Percentiles rank a stretch among this genome's conserved stretches.
Conservation (phyloP, 495 filamentous ascomycete genomes). For the Penicillium arizonense region DNA sequence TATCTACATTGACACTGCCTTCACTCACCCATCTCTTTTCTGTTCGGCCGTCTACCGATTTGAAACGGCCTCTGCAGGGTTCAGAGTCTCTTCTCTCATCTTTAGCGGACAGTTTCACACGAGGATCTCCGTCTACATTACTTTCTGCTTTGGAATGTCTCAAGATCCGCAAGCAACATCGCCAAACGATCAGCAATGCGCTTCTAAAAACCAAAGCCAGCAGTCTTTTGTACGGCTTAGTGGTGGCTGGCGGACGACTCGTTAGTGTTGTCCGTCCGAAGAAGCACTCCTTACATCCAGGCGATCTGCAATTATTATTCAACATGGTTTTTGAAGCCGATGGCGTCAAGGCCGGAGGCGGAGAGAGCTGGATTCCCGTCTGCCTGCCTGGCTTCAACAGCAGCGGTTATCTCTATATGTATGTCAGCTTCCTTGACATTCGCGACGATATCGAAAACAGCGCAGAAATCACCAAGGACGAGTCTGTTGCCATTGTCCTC, state of each 20-base stretch:
- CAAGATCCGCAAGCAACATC: slow-evolving; percentile 80
- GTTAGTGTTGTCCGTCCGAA: slow-evolving; percentile 93
- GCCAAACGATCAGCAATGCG: slow-evolving; percentile 80
- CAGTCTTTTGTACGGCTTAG: slow-evolving; percentile 84
- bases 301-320: slow-evolving; percentile 94
- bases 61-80: slow-evolving; percentile 88
- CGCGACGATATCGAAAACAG: slow-evolving; percentile 32
- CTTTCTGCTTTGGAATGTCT: slow-evolving; percentile 90
- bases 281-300: slow-evolving; percentile 92
- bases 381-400: slow-evolving; percentile 98
- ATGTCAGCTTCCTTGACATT: slow-evolving; percentile 82
- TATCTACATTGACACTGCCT: slow-evolving; percentile 91
- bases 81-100: slow-evolving; percentile 90
- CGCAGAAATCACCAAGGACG: slow-evolving; percentile 51
- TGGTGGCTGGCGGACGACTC: slow-evolving; percentile 90
- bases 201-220: slow-evolving; percentile 73
- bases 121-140: slow-evolving; percentile 83
- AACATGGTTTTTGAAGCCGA: slow-evolving; percentile 99
- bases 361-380: slow-evolving; percentile 96
- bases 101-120: slow-evolving; percentile 90
- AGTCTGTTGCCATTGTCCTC: slow-evolving; percentile 85
- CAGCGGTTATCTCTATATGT: slow-evolving; percentile 97
- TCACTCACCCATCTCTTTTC: slow-evolving; percentile 87
- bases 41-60: slow-evolving; percentile 84
- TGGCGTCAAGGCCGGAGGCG: slow-evolving; percentile 81